Evolutionary conservation across 2,329 filamentous ascomycete species (phyloP).

Genomic region (Fusarium paranaense): DNA sequence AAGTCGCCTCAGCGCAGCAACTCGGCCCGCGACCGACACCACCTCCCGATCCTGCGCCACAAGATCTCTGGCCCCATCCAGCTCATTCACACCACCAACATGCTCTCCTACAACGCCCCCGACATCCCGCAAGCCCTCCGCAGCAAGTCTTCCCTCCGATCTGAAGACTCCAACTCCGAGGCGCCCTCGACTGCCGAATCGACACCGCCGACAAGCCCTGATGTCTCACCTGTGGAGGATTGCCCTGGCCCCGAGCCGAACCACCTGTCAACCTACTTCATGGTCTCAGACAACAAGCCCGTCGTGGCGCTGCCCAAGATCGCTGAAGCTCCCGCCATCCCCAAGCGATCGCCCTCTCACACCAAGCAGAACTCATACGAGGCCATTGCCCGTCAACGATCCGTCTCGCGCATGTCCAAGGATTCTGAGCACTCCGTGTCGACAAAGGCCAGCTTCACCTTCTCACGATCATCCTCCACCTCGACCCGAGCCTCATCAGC

Average conservation of each 20-base stretch:
- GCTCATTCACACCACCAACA: conserved; percentile 93
- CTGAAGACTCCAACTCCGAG: conserved; percentile 83
- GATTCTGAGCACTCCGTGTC: conserved; percentile 65
- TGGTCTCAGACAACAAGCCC: conserved; percentile 62
- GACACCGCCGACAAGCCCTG: conserved; percentile 76
- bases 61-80: conserved; percentile 91
- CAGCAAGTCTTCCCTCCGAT: conserved; percentile 65
- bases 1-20: conserved; percentile 61
- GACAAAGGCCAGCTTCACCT: conserved; percentile 66
- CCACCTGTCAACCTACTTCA: conserved; percentile 76
- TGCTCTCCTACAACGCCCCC: conserved; percentile 94
- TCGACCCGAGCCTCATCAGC: conserved; percentile 64
- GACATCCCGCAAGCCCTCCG: conserved; percentile 71
- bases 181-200: conserved; percentile 65
- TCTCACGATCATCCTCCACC: conserved; percentile 68
- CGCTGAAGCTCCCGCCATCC: conserved; percentile 67
- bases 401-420: conserved; percentile 69
- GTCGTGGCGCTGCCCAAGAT: conserved; percentile 48
- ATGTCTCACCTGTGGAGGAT: conserved; percentile 68
- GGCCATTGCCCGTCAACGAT: conserved; percentile 74
- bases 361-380: conserved; percentile 87
- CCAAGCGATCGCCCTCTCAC: conserved; percentile 84
- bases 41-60: conserved; percentile 59
- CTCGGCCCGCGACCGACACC: conserved; percentile 58
- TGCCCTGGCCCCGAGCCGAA: conserved; percentile 70